Base-by-base conservation (phyloP, 345 rosid species). In the Euphorbia pulcherrima region DNA sequence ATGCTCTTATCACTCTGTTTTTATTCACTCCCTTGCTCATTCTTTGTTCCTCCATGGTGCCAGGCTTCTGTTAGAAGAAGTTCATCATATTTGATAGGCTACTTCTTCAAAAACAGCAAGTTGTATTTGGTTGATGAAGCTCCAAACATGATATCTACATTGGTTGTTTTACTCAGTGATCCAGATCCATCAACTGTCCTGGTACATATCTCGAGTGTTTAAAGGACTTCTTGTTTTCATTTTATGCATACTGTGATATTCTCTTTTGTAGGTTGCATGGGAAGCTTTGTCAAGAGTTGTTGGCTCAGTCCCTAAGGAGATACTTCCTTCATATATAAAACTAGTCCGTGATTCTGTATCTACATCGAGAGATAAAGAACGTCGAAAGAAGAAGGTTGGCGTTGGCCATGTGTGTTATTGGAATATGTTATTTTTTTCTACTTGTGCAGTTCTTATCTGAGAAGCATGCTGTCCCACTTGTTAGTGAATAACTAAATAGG, bases 271-370 rank as follows among this genome's bases (percentile, higher is more conserved):
- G 97, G 88, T 80, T 78, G 85, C 97, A 62, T 91, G 99, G 99
- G 99, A 91, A 79, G 97, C 99, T 59, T 80, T 91, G 75, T 81
- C 89, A 28, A 83, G 88, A 80, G 96, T 94, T 74, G 81, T 89
- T 77, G 74, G 84, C 76, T 91, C 99, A 53, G 95, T 94, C 77
- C 99, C 97, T 8, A 91, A 91, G 74, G 99, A 91, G 79, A 80
- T 89, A 53, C 90, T 89, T 79, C 95, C 96, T 58, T 84, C 97
- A 13, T 94, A 87, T 78, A 79, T 91, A 63, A 94, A 91, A 80
- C 74, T 87, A 53, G 93, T 91, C 59, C 95, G 99, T 24, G 99
- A 91, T 82, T 93, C 99, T 70, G 87, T 91, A 48, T 94, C 97
- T 60, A 89, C 97, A 23, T 85, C 97, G 62, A 84, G 90, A 80